Evolutionary conservation across 2,329 filamentous ascomycete species (phyloP).

Genomic region (Davidsoniella virescens): DNA sequence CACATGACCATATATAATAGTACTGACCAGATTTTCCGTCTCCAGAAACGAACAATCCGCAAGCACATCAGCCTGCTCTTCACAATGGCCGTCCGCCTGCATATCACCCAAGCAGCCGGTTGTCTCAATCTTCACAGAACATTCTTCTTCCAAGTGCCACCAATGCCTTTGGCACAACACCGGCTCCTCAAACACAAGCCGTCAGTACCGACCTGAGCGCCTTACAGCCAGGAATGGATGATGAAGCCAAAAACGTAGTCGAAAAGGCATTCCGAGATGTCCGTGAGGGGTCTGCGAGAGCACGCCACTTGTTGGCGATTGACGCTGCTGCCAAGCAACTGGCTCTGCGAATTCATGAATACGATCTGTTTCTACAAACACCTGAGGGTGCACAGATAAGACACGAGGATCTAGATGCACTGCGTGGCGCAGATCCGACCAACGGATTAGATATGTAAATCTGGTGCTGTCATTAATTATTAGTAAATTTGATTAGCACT

Average conservation of each 20-base stretch:
- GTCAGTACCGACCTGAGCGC: not conserved
- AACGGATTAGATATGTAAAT: too few relatives aligned
- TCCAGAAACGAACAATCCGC: constrained; percentile 30
- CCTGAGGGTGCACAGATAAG: constrained; percentile 10
- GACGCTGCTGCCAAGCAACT: constrained; percentile 39
- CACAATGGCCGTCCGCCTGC: constrained; percentile 9
- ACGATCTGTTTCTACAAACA: constrained; percentile 27
- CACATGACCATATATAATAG: not conserved
- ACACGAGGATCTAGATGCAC: too few relatives aligned
- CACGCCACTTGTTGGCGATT: constrained; percentile 33
- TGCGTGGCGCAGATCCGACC: too few relatives aligned
- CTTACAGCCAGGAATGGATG: constrained; percentile 20
- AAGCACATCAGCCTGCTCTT: constrained; percentile 18
- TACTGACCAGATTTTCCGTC: not conserved
- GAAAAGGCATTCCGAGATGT: constrained; percentile 31
- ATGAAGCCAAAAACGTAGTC: constrained; percentile 25
- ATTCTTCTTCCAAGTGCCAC: constrained; percentile 1
- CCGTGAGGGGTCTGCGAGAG: constrained; percentile 26
- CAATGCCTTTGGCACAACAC: not conserved
- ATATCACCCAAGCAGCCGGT: constrained; percentile 12
- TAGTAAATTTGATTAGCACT: too few relatives aligned
- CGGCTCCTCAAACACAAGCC: not conserved
- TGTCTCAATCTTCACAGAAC: constrained; percentile 12
- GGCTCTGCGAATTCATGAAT: constrained; percentile 34
- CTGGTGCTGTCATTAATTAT: too few relatives aligned